phyloP scores from a whole-genome alignment of 2,329 filamentous ascomycete species.

The Botryotinia globosa region DNA sequence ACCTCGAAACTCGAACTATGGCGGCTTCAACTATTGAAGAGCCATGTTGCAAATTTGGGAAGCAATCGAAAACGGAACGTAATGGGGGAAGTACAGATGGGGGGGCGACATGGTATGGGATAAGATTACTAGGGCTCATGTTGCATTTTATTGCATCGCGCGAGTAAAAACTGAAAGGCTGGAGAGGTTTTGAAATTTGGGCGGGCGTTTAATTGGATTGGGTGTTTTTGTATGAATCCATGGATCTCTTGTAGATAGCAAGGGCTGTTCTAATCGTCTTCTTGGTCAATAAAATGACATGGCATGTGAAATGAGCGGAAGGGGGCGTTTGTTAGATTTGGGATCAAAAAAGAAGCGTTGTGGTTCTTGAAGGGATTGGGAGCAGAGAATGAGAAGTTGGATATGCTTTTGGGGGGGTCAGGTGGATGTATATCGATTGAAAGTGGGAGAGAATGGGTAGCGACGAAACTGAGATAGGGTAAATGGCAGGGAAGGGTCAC shows the following conservation, averaged over 20 bases:
- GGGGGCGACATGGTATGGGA: not conserved
- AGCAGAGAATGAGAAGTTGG: not conserved
- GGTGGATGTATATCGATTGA: not conserved
- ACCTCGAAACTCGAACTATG: conserved; percentile 38
- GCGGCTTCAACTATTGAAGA: conserved; percentile 34
- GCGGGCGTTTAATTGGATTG: conserved; percentile 19
- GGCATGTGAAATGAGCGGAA: not conserved
- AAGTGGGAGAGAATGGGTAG: not conserved
- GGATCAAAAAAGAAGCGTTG: not conserved
- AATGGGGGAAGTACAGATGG: not conserved
- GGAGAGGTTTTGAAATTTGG: conserved; percentile 13
- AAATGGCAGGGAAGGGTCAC: not conserved
- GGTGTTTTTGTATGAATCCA: conserved; percentile 15
- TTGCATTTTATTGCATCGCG: not conserved
- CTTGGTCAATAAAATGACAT: not conserved
- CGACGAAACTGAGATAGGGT: not conserved
- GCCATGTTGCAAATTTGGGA: not conserved
- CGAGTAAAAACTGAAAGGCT: not conserved
- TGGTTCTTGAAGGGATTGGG: not conserved
- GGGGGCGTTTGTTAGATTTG: not conserved
- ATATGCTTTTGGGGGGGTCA: not conserved
- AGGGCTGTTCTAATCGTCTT: not conserved
- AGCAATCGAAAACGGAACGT: conserved; percentile 1
- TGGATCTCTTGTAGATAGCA: not conserved
- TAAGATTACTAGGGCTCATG: not conserved